These are phyloP conservation scores for Colletotrichum sp. DNA, from an alignment of 2,329 filamentous ascomycete genomes.

Conservation along the genomic window DNA sequence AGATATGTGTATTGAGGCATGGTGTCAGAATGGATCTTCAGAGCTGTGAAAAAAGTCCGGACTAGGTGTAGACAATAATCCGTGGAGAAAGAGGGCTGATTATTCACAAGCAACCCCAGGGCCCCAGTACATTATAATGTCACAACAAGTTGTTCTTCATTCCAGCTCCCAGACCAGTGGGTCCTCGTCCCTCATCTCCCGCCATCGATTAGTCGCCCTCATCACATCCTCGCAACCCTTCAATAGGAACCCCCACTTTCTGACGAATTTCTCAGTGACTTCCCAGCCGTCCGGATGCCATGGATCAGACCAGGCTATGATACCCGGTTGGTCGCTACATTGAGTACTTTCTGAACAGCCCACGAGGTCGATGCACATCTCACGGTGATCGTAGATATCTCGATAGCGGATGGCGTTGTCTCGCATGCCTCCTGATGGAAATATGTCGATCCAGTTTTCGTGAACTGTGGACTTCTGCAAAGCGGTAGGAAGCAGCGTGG, in stretches of 20 bases:
- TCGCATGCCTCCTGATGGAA: conserved; percentile 32
- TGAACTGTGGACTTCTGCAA: conserved; percentile 27
- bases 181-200: conserved; percentile 13
- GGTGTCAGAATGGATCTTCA: neutral
- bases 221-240: conserved; percentile 41
- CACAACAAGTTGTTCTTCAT: neutral
- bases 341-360: neutral
- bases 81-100: neutral
- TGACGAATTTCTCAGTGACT: conserved; percentile 45
- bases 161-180: conserved; percentile 13
- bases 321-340: neutral
- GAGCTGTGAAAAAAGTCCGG: neutral
- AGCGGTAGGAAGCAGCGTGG: conserved; percentile 26
- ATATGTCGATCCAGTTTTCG: conserved; percentile 34
- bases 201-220: conserved; percentile 41
- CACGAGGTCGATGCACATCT: conserved; percentile 5
- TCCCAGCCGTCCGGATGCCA: conserved; percentile 53
- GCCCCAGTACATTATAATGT: neutral
- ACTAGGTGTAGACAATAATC: neutral
- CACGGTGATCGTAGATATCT: neutral
- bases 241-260: conserved; percentile 48
- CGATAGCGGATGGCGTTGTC: conserved; percentile 29
- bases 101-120: neutral
- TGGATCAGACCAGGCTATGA: conserved; percentile 27
- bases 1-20: conserved; percentile 47